Percentiles rank a stretch among this genome's conserved stretches.
Conservation (phyloP, 2,329 filamentous ascomycete species). For the Madurella mycetomatis region DNA sequence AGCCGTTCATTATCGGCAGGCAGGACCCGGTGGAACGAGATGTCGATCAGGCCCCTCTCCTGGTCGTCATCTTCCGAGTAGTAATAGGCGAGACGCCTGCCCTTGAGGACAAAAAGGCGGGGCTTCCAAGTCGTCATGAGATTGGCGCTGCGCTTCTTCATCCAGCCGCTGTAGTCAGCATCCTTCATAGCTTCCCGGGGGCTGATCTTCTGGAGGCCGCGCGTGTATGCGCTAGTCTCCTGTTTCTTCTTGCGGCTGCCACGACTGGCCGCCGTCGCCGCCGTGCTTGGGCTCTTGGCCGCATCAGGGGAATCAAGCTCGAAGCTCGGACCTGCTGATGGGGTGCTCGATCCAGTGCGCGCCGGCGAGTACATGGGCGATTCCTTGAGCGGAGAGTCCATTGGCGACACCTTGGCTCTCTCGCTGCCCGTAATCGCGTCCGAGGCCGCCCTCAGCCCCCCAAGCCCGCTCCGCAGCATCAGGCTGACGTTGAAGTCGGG, state of each 20-base stretch:
- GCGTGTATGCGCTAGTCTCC: constrained; percentile 87
- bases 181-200: constrained; percentile 79
- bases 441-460: constrained; percentile 80
- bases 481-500: constrained; percentile 54
- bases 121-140: constrained; percentile 98
- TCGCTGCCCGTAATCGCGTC: constrained; percentile 61
- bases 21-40: constrained; percentile 94
- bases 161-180: constrained; percentile 96
- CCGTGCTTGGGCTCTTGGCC: constrained; percentile 51
- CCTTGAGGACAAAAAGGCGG: constrained; percentile 89
- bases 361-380: constrained; percentile 60
- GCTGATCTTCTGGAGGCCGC: constrained; percentile 74
- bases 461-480: constrained; percentile 52
- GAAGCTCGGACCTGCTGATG: constrained; percentile 63
- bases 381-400: constrained; percentile 48
- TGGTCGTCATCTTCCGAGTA: constrained; percentile 89
- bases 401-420: constrained; percentile 49
- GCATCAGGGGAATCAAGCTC: constrained; percentile 72
- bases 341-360: constrained; percentile 70
- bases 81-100: constrained; percentile 88
- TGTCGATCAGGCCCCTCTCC: constrained; percentile 95
- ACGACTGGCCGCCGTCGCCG: constrained; percentile 45
- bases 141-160: constrained; percentile 98
- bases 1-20: constrained; percentile 88
- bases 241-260: constrained; percentile 74